These are phyloP conservation scores for Paramecium bursaria DNA, from an alignment of 73 alveolate species.

Conservation along the genomic window DNA sequence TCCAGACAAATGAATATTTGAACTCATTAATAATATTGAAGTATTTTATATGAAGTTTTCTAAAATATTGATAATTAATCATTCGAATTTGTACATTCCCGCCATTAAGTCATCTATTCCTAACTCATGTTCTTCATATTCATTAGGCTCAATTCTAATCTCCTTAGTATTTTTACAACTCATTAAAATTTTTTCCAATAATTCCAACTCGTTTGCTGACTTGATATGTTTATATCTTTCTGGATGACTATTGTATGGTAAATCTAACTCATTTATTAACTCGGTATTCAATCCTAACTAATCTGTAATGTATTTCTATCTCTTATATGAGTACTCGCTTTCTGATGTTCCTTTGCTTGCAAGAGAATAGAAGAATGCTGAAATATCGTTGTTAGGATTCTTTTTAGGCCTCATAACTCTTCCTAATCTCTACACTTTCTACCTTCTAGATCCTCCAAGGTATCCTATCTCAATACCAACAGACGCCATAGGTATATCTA, in stretches of 20 bases:
- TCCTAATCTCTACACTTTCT: conserved; percentile 87
- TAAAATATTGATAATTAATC: neutral
- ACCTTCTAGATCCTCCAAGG: conserved; percentile 84
- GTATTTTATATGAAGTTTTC: neutral
- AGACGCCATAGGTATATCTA: conserved; percentile 84
- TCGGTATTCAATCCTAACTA: conserved; percentile 59
- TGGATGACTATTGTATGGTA: conserved; percentile 34
- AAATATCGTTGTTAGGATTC: conserved; percentile 76
- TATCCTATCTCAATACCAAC: conserved; percentile 84
- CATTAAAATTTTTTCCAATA: conserved; percentile 17
- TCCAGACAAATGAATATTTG: neutral
- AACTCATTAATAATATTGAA: neutral
- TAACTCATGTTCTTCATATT: neutral
- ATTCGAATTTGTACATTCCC: conserved; percentile 45
- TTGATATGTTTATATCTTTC: conserved; percentile 32
- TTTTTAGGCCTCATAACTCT: conserved; percentile 87
- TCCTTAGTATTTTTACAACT: neutral
- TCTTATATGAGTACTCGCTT: conserved; percentile 59
- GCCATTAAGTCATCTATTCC: conserved; percentile 4
- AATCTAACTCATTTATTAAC: conserved; percentile 9
- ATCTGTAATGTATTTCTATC: conserved; percentile 67
- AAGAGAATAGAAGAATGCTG: conserved; percentile 79
- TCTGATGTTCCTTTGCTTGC: conserved; percentile 59
- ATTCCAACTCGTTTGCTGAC: conserved; percentile 12
- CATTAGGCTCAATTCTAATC: neutral